A percentile compares a stretch with the other conserved stretches of the same genome.
phyloP scores from a whole-genome alignment of 768 basidiomycete genomes.

The Crassisporium funariophilum region DNA sequence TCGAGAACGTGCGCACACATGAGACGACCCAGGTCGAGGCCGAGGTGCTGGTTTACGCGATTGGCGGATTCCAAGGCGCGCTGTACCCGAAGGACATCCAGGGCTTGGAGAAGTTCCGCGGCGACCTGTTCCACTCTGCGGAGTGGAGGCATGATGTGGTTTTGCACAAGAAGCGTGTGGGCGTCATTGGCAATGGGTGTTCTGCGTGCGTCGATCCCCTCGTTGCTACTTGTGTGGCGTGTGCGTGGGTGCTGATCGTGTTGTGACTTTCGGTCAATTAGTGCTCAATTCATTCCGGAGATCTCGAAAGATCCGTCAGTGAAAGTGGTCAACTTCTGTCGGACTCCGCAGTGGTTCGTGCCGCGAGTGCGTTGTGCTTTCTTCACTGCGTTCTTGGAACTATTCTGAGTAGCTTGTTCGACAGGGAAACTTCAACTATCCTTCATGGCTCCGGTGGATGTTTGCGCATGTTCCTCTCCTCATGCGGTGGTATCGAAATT shows the following conservation, averaged over 20 bases:
- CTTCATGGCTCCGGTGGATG: conserved; percentile 48
- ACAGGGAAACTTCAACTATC: conserved; percentile 45
- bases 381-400: background rate
- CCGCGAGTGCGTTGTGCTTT: conserved; percentile 44
- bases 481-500: conserved; percentile 49
- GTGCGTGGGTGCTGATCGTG: conserved; percentile 2
- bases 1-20: conserved; percentile 41
- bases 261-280: conserved; percentile 22
- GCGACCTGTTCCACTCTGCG: conserved; percentile 56
- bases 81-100: conserved; percentile 45
- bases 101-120: conserved; percentile 49
- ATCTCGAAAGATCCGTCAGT: conserved; percentile 52
- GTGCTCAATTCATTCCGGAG: conserved; percentile 61
- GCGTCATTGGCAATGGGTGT: conserved; percentile 66
- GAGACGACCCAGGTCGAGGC: conserved; percentile 37
- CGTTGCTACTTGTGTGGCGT: conserved; percentile 8
- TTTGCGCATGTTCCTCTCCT: conserved; percentile 55
- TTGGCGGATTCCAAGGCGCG: conserved; percentile 51
- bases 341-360: conserved; percentile 61
- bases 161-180: conserved; percentile 54
- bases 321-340: conserved; percentile 57
- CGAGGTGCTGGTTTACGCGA: conserved; percentile 50
- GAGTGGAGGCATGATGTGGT: conserved; percentile 56
- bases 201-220: conserved; percentile 50
- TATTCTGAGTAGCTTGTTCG: background rate